Conservation (phyloP, 2,329 filamentous ascomycete species). For the Nannizzia gypsea region DNA sequence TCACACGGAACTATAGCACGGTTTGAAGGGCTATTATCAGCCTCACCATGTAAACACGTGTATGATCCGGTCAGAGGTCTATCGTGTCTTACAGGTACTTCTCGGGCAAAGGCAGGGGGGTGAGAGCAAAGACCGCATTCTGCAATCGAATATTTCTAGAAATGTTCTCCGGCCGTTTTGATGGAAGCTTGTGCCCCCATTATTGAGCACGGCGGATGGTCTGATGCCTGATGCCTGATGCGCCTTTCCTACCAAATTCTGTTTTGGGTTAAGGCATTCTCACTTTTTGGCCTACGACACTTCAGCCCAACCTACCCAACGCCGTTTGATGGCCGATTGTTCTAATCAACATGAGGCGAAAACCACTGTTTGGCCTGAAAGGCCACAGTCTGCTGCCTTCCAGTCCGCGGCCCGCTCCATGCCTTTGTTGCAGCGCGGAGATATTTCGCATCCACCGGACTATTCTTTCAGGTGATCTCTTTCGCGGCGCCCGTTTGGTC, state of each 20-base stretch:
- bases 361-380: neutral
- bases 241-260: neutral
- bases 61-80: neutral
- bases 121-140: neutral
- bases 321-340: neutral
- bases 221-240: neutral
- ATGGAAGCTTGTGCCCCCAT: neutral
- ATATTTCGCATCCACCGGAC: neutral
- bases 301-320: neutral
- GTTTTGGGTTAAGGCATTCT: neutral
- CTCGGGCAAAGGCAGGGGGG: neutral
- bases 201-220: neutral
- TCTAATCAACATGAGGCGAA: neutral
- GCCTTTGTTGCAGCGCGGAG: neutral
- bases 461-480: neutral
- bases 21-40: neutral
- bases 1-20: neutral
- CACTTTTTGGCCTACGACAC: neutral
- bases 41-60: slow-evolving; percentile 4
- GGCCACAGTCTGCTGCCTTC: neutral
- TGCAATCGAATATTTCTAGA: slow-evolving; percentile 4
- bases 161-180: neutral
- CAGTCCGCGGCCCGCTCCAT: neutral
- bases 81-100: neutral
- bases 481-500: neutral